A percentile compares a stretch with the other conserved stretches of the same genome.
These are phyloP conservation scores for Colletotrichum simmondsii DNA, from an alignment of 2,329 filamentous ascomycete species.

Conservation along the genomic window DNA sequence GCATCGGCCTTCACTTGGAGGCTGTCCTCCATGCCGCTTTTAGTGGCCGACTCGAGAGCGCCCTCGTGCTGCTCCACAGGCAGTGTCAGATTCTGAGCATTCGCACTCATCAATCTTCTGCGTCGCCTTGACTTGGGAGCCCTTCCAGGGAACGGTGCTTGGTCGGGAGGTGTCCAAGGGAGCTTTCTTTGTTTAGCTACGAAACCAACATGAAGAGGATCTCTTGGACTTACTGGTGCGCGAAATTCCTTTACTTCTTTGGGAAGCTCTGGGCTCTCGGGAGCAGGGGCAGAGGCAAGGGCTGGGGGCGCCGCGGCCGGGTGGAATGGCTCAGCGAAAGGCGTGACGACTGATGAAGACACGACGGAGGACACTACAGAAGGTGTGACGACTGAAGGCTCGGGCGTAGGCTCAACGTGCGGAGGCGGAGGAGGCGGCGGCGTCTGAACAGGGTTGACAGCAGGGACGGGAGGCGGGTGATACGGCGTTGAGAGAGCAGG, in stretches of 20 bases:
- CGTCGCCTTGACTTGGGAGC: constrained; percentile 45
- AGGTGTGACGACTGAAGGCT: constrained; percentile 29
- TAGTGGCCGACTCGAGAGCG: constrained; percentile 27
- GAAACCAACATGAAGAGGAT: not conserved
- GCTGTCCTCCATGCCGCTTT: constrained; percentile 26
- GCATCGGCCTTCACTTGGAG: constrained; percentile 40
- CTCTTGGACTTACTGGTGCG: constrained; percentile 60
- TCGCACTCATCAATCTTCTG: constrained; percentile 52
- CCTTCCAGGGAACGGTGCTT: constrained; percentile 60
- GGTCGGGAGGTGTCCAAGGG: constrained; percentile 67
- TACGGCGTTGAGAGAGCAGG: constrained; percentile 67
- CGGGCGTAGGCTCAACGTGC: constrained; percentile 24
- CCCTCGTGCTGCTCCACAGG: constrained; percentile 53
- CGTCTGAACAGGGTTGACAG: constrained; percentile 58
- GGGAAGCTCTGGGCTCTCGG: constrained; percentile 30
- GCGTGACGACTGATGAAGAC: constrained; percentile 11
- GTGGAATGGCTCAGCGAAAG: constrained; percentile 23
- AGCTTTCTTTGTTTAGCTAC: constrained; percentile 51
- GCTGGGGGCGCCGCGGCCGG: constrained; percentile 6
- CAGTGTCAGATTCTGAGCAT: constrained; percentile 53
- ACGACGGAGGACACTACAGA: constrained; percentile 10
- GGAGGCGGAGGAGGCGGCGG: constrained; percentile 54
- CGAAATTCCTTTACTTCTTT: constrained; percentile 49
- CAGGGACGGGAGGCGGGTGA: constrained; percentile 60
- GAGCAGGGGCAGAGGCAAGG: not conserved